Evolutionary conservation across 164 flowering plant species (phyloP), one percentile per base, ranked within the genome.

Genomic region (Aristolochia contorta): DNA sequence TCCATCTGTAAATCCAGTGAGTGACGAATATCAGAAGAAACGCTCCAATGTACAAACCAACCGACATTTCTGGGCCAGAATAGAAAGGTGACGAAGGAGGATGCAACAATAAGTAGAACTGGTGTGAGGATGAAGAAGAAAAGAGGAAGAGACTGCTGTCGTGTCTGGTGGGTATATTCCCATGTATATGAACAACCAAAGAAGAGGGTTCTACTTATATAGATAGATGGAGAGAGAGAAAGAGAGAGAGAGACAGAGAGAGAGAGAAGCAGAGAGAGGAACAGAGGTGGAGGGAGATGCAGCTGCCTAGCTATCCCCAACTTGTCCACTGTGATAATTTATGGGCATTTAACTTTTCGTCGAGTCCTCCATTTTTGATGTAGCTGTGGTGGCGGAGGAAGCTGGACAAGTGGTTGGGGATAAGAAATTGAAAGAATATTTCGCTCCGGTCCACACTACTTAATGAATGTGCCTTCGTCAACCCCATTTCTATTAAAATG

Each of bases 331-430:
- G 21, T 1, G 1, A 56, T 56, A 24, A 56, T 24, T 24, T 12
- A 19, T 14, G 30, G 7, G 27, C 41, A 46, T 37, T 54, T 32
- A 54, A 9, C 57, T 54, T 30, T 32, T 64, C 7, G 3, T 37
- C 30, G 10, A 37, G 43, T 37, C 12, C 12, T 41, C 30, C 30
- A 27, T 27, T 60, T 69, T 65, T 60, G 68, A 60, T 64, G 55
- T 60, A 70, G 60, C 72, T 73, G 72, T 8, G 75, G 72, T 78
- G 69, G 66, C n/a, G 56, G 33, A 68, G 73, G 62, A 68, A 63
- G 79, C 67, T 74, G 69, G 72, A 63, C 68, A 65, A 71, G 78
- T 78, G 63, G 82, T 82, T 82, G 74, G 72, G 69, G 71, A 75
- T 73, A 65, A 69, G 72, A 78, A 65, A 67, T 70, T 74, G 46